Evolutionary conservation across 306 rosid species (phyloP), one percentile per base, ranked within the genome.

Genomic region (Trifolium repens): DNA sequence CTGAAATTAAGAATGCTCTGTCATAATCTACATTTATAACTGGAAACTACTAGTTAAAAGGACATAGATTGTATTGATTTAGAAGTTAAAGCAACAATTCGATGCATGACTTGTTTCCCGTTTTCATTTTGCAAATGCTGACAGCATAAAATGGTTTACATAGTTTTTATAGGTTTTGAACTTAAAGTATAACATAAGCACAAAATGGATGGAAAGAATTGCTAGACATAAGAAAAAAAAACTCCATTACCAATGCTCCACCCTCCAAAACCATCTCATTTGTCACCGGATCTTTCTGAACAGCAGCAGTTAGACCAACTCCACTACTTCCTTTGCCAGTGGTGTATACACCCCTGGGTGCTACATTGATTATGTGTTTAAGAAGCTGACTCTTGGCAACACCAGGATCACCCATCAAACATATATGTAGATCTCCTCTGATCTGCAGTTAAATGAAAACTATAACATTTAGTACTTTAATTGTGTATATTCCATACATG

Each of bases 341-440:
- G 43, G 99, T 96, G 83, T 96, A 92, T 72, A 92, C 94, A 65
- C 96, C 99, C 84, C 99, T 89, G 19, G 98, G 98, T 34, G 99
- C 99, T 79, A 96, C 96, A 62, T 83, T 96, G 74, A 96, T 96
- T 73, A 90, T 96, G 87, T 92, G 96, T 77, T 96, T 96, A 66
- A 90, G 99, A 76, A 96, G 99, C 88, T 92, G 99, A 89, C 98
- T 96, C 89, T 96, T 92, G 76, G 99, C 99, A 84, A 96, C 99
- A 75, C 99, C 99, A 82, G 99, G 97, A 84, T 92, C 99, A 55
- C 99, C 99, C 99, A 96, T 96, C 86, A 96, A 82, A 81, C 99
- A 92, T 73, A 96, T 85, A 85, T 92, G 99, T 74, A 96, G 74
- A 75, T 96, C 99, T 73, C 99, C 99, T 84, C 99, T 92, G 65